These are phyloP conservation scores for Naganishia sp. DNA, from an alignment of 1,284 basidiomycete species.

Conservation along the genomic window DNA sequence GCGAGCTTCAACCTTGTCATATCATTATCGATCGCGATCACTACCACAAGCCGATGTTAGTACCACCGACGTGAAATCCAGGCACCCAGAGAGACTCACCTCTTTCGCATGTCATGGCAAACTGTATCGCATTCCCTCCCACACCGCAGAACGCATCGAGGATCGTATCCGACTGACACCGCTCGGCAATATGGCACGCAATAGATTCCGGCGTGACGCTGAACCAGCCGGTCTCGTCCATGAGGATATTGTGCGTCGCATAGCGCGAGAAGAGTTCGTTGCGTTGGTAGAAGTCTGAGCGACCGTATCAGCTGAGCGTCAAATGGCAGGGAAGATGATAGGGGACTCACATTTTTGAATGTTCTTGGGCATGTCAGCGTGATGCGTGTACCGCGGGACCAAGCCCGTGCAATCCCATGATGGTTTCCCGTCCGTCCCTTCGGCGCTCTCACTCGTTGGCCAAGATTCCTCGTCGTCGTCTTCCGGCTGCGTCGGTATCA, in stretches of 20 bases:
- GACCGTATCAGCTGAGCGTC: neutral
- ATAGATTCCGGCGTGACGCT: constrained; percentile 92
- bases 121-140: constrained; percentile 95
- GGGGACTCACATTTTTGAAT: constrained; percentile 73
- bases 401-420: constrained; percentile 66
- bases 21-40: constrained; percentile 90
- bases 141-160: constrained; percentile 94
- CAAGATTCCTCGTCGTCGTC: constrained; percentile 1
- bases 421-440: constrained; percentile 35
- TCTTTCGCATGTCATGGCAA: constrained; percentile 89
- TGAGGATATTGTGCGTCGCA: constrained; percentile 58
- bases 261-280: constrained; percentile 78
- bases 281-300: constrained; percentile 78
- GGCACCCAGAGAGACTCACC: constrained; percentile 58
- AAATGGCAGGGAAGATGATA: neutral
- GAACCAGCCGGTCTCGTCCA: constrained; percentile 83
- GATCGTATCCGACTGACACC: constrained; percentile 73
- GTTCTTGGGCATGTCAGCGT: constrained; percentile 68
- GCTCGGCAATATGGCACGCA: constrained; percentile 85
- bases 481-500: constrained; percentile 20
- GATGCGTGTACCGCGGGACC: constrained; percentile 67
- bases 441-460: neutral
- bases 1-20: constrained; percentile 80
- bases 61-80: neutral
- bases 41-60: constrained; percentile 53